phyloP scores from a whole-genome alignment of 2,329 filamentous ascomycete genomes.

The Penicillium hordei region DNA sequence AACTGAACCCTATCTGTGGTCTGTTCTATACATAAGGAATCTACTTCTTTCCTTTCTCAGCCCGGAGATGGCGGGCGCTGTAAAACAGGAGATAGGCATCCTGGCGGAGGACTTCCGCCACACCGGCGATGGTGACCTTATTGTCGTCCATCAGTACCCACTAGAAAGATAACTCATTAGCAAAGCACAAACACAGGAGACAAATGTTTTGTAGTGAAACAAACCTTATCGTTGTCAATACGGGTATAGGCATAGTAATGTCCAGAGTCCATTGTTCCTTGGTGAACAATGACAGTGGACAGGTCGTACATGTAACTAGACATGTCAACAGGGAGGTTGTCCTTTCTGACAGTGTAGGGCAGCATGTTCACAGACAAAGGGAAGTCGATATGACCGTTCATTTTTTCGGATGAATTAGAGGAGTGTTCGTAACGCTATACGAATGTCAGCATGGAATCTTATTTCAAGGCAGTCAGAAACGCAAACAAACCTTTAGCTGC shows the following conservation, averaged over 20 bases:
- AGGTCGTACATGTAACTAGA: conserved; percentile 77
- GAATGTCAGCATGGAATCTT: conserved; percentile 10
- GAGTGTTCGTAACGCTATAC: conserved; percentile 70
- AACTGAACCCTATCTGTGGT: neutral
- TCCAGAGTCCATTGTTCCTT: conserved; percentile 87
- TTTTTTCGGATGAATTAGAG: conserved; percentile 75
- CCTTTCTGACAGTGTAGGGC: conserved; percentile 74
- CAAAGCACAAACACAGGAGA: neutral
- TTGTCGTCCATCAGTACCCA: conserved; percentile 98
- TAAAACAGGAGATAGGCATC: conserved; percentile 94
- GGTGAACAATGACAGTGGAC: conserved; percentile 85
- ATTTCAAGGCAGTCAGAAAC: neutral
- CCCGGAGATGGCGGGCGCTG: conserved; percentile 38
- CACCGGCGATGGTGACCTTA: conserved; percentile 78
- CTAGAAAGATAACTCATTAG: conserved; percentile 43
- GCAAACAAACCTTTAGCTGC: conserved; percentile 73
- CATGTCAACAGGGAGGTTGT: conserved; percentile 33
- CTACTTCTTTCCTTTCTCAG: conserved; percentile 4
- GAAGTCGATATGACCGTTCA: conserved; percentile 82
- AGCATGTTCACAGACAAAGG: conserved; percentile 85
- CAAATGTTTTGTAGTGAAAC: conserved; percentile 17
- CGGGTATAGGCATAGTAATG: conserved; percentile 86
- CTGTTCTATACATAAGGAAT: neutral
- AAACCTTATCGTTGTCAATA: conserved; percentile 70
- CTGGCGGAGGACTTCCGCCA: conserved; percentile 79